phyloP scores from a whole-genome alignment of 371 early-diverging fungal genomes.

The Lichtheimia corymbifera region DNA sequence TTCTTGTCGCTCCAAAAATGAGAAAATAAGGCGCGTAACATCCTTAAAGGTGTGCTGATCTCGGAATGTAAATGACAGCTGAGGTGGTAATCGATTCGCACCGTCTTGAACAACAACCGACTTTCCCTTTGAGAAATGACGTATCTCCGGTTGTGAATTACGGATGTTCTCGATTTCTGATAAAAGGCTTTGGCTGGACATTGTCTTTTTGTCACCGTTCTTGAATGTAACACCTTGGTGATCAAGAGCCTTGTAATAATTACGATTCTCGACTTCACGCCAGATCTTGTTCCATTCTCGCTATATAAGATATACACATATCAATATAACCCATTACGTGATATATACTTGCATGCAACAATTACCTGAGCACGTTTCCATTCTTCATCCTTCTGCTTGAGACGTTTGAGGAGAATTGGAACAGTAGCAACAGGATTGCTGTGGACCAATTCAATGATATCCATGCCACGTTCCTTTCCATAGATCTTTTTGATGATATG shows the following conservation, averaged over 20 bases:
- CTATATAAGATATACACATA: conserved; percentile 29
- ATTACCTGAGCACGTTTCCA: conserved; percentile 71
- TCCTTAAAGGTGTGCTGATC: conserved; percentile 70
- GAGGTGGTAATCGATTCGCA: conserved; percentile 25
- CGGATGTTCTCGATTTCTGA: conserved; percentile 80
- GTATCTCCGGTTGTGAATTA: conserved; percentile 19
- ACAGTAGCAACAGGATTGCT: conserved; percentile 91
- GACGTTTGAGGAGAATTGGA: conserved; percentile 93
- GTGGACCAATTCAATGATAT: conserved; percentile 92
- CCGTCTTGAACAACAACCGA: conserved; percentile 14
- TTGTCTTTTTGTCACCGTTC: conserved; percentile 77
- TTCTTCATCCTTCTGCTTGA: conserved; percentile 98
- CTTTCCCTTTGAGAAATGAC: conserved; percentile 7
- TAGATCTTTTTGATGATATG: conserved; percentile 94
- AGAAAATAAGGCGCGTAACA: conserved; percentile 61
- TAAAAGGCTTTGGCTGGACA: conserved; percentile 74
- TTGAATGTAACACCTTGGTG: conserved; percentile 92
- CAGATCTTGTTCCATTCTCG: conserved; percentile 96
- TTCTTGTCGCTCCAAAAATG: conserved; percentile 54
- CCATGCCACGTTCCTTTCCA: conserved; percentile 80
- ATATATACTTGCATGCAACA: neutral
- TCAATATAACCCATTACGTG: neutral
- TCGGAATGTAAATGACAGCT: conserved; percentile 67
- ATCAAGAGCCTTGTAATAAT: conserved; percentile 97
- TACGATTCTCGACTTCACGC: conserved; percentile 91